phyloP scores from a whole-genome alignment of 2,329 filamentous ascomycete species.

The Botrytis squamosa region DNA sequence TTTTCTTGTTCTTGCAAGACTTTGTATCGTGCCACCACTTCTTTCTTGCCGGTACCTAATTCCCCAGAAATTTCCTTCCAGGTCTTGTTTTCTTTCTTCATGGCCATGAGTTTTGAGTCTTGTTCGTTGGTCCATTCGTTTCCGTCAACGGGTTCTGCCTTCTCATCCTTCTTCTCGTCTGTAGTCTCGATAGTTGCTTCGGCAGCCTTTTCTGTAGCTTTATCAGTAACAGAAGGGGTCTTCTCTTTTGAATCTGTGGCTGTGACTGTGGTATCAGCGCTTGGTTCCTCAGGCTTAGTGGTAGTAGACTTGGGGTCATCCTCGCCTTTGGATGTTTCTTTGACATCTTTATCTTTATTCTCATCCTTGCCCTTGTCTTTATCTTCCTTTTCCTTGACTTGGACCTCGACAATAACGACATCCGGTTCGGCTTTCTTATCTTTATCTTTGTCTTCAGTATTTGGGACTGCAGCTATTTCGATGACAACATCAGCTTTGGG shows the following conservation, averaged over 20 bases:
- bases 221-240: neutral
- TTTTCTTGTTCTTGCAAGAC: constrained; percentile 22
- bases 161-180: constrained; percentile 11
- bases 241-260: constrained; percentile 18
- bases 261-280: constrained; percentile 12
- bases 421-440: neutral
- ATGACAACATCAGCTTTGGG: neutral
- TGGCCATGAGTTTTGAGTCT: constrained; percentile 31
- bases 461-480: neutral
- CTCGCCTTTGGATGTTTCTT: constrained; percentile 8
- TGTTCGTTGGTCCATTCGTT: constrained; percentile 33
- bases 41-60: constrained; percentile 23
- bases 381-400: neutral
- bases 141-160: constrained; percentile 2
- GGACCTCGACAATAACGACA: neutral
- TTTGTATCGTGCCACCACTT: constrained; percentile 26
- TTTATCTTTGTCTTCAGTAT: neutral
- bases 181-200: neutral
- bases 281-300: neutral
- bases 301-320: neutral
- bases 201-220: neutral
- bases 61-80: constrained; percentile 32
- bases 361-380: neutral
- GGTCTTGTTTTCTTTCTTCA: constrained; percentile 33
- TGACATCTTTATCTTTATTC: neutral